Percentiles rank a stretch among this genome's conserved stretches.
These are phyloP conservation scores for Candida tallmaniae DNA, from an alignment of 805 yeast genomes.

Conservation along the genomic window DNA sequence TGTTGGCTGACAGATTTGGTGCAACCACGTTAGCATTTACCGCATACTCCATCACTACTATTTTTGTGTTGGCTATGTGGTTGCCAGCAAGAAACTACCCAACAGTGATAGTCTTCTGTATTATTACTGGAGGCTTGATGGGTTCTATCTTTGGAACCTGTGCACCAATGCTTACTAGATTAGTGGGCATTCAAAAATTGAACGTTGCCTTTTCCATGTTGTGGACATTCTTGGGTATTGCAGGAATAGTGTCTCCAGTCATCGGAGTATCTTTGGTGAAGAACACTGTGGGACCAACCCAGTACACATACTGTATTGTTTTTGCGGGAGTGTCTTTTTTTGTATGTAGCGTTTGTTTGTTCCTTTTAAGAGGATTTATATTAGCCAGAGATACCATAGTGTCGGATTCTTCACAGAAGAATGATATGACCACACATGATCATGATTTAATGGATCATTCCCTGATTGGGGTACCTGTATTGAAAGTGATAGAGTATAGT, in stretches of 20 bases:
- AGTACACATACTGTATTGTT: constrained; percentile 50
- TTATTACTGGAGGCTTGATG: constrained; percentile 54
- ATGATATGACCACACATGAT: constrained; percentile 1
- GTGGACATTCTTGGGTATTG: constrained; percentile 48
- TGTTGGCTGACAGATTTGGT: constrained; percentile 47
- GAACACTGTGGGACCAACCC: constrained; percentile 32
- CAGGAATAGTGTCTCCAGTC: constrained; percentile 55
- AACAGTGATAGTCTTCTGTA: constrained; percentile 48
- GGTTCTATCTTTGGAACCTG: constrained; percentile 57
- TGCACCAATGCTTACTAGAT: constrained; percentile 47
- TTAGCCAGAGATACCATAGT: constrained; percentile 44
- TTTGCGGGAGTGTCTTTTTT: constrained; percentile 57
- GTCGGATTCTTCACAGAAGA: too few relatives aligned
- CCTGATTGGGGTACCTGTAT: constrained; percentile 5
- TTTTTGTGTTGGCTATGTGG: constrained; percentile 35
- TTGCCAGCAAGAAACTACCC: constrained; percentile 53
- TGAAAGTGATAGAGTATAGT: constrained; percentile 1
- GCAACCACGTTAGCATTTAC: constrained; percentile 39
- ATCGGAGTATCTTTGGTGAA: constrained; percentile 51
- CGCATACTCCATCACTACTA: constrained; percentile 22
- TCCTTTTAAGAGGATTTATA: constrained; percentile 51
- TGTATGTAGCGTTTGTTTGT: constrained; percentile 38
- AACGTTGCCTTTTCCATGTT: constrained; percentile 47
- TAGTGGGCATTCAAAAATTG: constrained; percentile 51
- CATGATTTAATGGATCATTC: constrained; percentile 5